Evolutionary conservation across 2,329 filamentous ascomycete species (phyloP), one percentile per base, ranked within the genome.

Genomic region (Corynespora cassiicola): DNA sequence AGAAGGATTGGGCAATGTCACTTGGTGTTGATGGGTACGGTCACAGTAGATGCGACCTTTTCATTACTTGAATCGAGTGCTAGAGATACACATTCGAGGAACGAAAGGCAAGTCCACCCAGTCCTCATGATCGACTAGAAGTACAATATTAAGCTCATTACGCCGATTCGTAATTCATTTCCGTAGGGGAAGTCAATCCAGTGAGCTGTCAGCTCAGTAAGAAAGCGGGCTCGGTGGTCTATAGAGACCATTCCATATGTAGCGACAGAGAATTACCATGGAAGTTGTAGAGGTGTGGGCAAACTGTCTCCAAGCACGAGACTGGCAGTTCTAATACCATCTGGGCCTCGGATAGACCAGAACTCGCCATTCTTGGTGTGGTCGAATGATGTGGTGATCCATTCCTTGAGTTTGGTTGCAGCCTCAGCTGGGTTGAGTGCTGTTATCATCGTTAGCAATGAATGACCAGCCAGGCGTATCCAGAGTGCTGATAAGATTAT

Each of bases 301-400:
- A 39, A 34, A 5, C 14, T 28, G 11, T 44, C 36, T 12, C 84
- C 84, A 15, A 87, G 70, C 5, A 82, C 77, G 18, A 65, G 68
- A 52, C 84, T 79, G 11, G 81, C 82, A 45, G 82, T 86, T 9
- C 82, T 82, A 58, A 87, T 86, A 57, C 86, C 82, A 38, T 70
- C 60, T 30, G 83, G 77, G 47, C 85, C 85, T 50, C 83, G 72
- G 2, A 85, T 84, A 22, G 85, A 84, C 85, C 85, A 88, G 52
- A 79, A 86, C 66, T 86, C 71, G 7, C 85, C 85, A 4, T 81
- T 82, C 65, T 81, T 83, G 51, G 68, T 73, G 19, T 86, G 77
- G 55, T 83, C 79, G 43, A 88, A 79, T n/a, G n/a, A n/a, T n/a
- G 68, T 70, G 15, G 81, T 28, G 6, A 79, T 72, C 75, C 83